A percentile compares a stretch with the other conserved stretches of the same genome.
phyloP scores from a whole-genome alignment of 352 stramenopile genomes.

The Pythium sp. region DNA sequence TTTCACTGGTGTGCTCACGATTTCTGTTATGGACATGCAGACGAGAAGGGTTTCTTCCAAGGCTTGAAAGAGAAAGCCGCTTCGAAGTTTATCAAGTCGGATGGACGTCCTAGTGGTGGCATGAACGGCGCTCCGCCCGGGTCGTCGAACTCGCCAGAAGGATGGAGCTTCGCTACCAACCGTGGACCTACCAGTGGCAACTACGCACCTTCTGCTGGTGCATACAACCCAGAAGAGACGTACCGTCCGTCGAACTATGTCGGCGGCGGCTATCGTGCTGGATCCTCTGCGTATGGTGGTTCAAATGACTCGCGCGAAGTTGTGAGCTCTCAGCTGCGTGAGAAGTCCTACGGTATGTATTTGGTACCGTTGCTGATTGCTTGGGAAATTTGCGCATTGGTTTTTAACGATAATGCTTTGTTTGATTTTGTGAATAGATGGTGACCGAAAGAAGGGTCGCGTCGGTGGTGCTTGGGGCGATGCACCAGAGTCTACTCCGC shows the following conservation, averaged over 20 bases:
- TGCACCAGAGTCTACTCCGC: constrained; percentile 22
- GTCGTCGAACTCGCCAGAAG: constrained; percentile 66
- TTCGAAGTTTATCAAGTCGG: constrained; percentile 73
- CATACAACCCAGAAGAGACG: constrained; percentile 82
- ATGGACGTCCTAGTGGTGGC: constrained; percentile 41
- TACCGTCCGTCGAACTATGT: constrained; percentile 57
- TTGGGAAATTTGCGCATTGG: neutral
- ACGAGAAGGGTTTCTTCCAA: constrained; percentile 88
- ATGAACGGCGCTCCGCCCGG: constrained; percentile 62
- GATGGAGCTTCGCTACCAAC: constrained; percentile 86
- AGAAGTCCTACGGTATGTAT: constrained; percentile 72
- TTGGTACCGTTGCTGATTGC: neutral
- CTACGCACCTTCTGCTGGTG: constrained; percentile 44
- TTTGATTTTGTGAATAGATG: constrained; percentile 33
- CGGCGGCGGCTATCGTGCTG: constrained; percentile 50
- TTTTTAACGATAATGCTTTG: neutral
- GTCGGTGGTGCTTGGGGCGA: constrained; percentile 69
- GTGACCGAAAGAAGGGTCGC: constrained; percentile 81
- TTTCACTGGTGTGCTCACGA: neutral
- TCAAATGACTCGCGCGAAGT: constrained; percentile 51
- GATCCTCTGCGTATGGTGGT: constrained; percentile 32
- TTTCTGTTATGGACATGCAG: constrained; percentile 19
- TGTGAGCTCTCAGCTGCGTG: constrained; percentile 62
- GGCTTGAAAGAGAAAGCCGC: constrained; percentile 82
- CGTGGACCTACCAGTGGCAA: constrained; percentile 71